phyloP scores from a whole-genome alignment of 768 basidiomycete genomes.

The Suillus brevipes region DNA sequence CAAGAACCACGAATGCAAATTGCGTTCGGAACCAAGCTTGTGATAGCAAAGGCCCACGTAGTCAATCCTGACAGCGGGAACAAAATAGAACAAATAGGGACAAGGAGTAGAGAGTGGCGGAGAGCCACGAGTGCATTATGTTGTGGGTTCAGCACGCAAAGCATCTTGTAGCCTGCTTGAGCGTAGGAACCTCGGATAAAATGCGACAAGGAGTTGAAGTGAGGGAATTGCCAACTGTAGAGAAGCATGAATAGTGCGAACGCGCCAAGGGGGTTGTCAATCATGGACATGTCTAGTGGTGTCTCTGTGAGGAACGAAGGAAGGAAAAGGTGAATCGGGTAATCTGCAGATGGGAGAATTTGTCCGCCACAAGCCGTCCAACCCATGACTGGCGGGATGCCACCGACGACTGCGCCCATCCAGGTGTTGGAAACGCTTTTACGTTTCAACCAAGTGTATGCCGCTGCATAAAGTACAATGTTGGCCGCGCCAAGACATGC shows the following conservation, averaged over 20 bases:
- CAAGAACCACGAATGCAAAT: slow-evolving; percentile 69
- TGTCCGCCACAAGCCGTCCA: slow-evolving; percentile 94
- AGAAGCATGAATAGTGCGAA: slow-evolving; percentile 80
- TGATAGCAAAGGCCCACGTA: slow-evolving; percentile 85
- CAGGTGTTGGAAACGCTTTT: slow-evolving; percentile 84
- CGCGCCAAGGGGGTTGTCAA: slow-evolving; percentile 82
- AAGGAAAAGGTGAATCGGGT: slow-evolving; percentile 61
- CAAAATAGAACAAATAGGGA: slow-evolving; percentile 77
- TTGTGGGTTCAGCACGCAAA: slow-evolving; percentile 72
- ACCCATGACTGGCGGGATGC: slow-evolving; percentile 92
- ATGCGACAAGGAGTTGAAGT: slow-evolving; percentile 93
- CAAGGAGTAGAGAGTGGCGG: slow-evolving; percentile 74
- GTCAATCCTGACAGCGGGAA: slow-evolving; percentile 90
- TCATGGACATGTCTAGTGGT: slow-evolving; percentile 45
- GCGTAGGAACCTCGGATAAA: slow-evolving; percentile 87
- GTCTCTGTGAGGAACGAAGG: slow-evolving; percentile 54
- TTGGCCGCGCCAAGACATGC: slow-evolving; percentile 83
- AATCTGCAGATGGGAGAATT: slow-evolving; percentile 61
- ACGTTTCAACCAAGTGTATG: slow-evolving; percentile 93
- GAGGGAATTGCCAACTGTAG: slow-evolving; percentile 98
- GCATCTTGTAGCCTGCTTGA: slow-evolving; percentile 91
- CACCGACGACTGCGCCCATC: slow-evolving; percentile 93
- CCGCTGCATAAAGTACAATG: slow-evolving; percentile 84
- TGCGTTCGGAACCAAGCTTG: slow-evolving; percentile 73
- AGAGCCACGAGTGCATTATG: slow-evolving; percentile 86